Base-by-base conservation (phyloP, 140 eudicot genomes). In the Erigeron philadelphicus region DNA sequence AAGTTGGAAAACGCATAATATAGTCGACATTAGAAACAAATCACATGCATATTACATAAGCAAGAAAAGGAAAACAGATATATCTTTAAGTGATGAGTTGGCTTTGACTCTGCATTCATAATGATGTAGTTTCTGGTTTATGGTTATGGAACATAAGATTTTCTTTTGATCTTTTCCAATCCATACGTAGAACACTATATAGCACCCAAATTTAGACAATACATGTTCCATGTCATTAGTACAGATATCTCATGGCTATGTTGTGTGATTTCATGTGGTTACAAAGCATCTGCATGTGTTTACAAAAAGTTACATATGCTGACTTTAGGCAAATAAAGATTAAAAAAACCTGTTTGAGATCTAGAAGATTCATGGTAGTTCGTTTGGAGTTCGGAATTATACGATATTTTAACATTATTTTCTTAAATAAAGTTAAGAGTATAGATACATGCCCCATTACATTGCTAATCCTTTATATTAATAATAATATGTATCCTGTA, bases 21-120 rank as follows among this genome's bases (percentile, higher is more conserved):
- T 4, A 56, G 8, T 56, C 40, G 61, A 56, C 61, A 60, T 52
- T 52, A 72, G 35, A 41, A 63, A 73, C 72, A 64, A 61, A 65
- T 64, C 71, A 63, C 45, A 19, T 73, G 65, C 7, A 13, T 9
- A 63, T 38, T 54, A 63, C 71, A 63, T 49, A 18, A 19, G 71
- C 64, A 72, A 18, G 15, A 38, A 40, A 44, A 13, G 25, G 43
- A 59, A 59, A n/a, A n/a, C n/a, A n/a, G n/a, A 21, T 12, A 38
- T 18, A 40, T 61, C 63, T 50, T 10, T 11, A 38, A 63, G 53
- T 40, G 66, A 58, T 25, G 47, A 52, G 13, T 21, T 21, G 50
- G 25, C 41, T 46, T 70, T 70, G 11, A 21, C 43, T 18, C 41
- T 42, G 25, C 45, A 12, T 19, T 18, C 70, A 65, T 38, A 65